Evolutionary conservation across 345 rosid genomes (phyloP), one percentile per base, ranked within the genome.

Genomic region (Cardamine chenopodiifolia): DNA sequence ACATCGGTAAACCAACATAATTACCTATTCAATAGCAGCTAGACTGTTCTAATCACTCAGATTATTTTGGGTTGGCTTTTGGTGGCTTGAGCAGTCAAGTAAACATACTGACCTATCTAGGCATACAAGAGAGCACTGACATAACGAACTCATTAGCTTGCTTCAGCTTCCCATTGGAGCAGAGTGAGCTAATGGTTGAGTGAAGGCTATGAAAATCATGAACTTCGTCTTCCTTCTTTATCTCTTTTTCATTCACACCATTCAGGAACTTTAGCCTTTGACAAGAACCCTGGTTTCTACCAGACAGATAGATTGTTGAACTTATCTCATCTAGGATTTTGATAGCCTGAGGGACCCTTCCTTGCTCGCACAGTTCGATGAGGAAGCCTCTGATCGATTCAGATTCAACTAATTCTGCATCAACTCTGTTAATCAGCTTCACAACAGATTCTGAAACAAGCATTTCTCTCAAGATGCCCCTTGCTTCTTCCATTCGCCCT

Each of bases 401-500:
- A 62, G 84, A 90, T 64, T 91, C 96, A 67, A 88, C 91, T 71
- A 93, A 76, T 74, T 85, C 95, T 56, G 81, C 84, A 78, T 83
- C 88, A 37, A 83, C 81, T 68, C 57, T 85, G 50, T 81, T 84
- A 71, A 90, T 82, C 72, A 90, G 66, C 79, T 84, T 86, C 72
- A 84, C 56, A 62, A 83, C 82, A 45, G 89, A 79, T 76, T 80
- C 62, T 59, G 88, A 81, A 77, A 79, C 87, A 77, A 94, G 89
- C 98, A 91, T 91, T 72, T 94, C 96, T 83, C 93, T 85, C 81
- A 94, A 80, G 60, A 87, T 75, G 56, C 76, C 79, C 68, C 95
- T 85, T 1, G 98, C 87, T 83, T 94, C 97, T 81, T 94, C 97
- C 88, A 94, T 89, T 79, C 96, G 83, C 72, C 98, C 96, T 80